Evolutionary conservation across 768 basidiomycete species (phyloP).

Genomic region (Lanmaoa pseudosensibilis): DNA sequence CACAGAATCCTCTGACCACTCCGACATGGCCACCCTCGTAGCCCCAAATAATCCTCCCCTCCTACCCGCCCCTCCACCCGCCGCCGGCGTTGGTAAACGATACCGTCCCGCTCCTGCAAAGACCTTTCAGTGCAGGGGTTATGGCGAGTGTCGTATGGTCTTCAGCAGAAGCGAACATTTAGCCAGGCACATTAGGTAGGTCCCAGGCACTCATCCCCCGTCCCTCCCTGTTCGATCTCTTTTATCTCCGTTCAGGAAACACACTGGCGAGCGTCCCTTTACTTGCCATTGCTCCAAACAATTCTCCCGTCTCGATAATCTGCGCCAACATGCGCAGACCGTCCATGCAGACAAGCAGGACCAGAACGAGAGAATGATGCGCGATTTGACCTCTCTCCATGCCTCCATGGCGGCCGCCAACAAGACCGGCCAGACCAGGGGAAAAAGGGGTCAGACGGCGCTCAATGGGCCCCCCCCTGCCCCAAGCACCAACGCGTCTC

Average conservation of each 20-base stretch:
- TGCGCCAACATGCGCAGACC: constrained; percentile 95
- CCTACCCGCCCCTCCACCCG: constrained; percentile 18
- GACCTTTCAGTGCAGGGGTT: constrained; percentile 94
- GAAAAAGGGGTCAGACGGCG: constrained; percentile 38
- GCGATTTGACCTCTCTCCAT: constrained; percentile 80
- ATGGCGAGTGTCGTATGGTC: constrained; percentile 95
- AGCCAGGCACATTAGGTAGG: constrained; percentile 91
- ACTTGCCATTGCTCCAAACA: constrained; percentile 94
- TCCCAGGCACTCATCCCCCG: constrained; percentile 25
- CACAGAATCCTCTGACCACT: background rate
- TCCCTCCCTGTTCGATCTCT: constrained; percentile 23
- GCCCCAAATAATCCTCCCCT: constrained; percentile 22
- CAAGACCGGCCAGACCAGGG: constrained; percentile 39
- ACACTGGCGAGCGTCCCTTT: constrained; percentile 97
- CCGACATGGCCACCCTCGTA: constrained; percentile 37
- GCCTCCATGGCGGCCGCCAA: constrained; percentile 68
- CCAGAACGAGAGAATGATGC: constrained; percentile 89
- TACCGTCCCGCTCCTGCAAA: constrained; percentile 86
- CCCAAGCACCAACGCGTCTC: constrained; percentile 7
- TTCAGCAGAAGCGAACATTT: constrained; percentile 95
- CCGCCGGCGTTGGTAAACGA: constrained; percentile 49
- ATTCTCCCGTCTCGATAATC: constrained; percentile 94
- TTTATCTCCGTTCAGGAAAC: constrained; percentile 65
- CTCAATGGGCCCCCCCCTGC: background rate
- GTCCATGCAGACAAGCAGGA: constrained; percentile 94